Base-by-base conservation (phyloP, 306 rosid genomes). In the Trifolium subterraneum region DNA sequence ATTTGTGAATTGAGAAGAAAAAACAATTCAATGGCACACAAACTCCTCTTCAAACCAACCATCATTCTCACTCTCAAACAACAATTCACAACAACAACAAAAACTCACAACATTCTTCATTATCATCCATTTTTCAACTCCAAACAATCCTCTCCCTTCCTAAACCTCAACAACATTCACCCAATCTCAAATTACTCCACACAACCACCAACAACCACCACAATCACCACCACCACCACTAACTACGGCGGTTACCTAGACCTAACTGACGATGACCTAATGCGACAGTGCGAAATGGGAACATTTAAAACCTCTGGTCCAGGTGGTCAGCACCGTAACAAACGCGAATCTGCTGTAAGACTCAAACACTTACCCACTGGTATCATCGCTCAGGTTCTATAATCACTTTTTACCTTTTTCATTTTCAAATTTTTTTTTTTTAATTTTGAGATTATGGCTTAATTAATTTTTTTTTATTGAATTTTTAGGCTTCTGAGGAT, bases 321-420 rank as follows among this genome's bases (percentile, higher is more conserved):
- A 0, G 98, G 98, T 3, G 98, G 98, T 20, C 98, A 94, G 72
- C 97, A 94, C 80, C 97, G 98, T 36, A 94, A 94, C 87, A 91
- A 91, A 86, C 88, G 95, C 12, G 98, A 94, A 52, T 77, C 96
- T 14, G 87, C 97, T 2, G 97, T 94, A n/a, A 89, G 98, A 19
- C 83, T 94, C 65, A 89, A 88, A 76, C 98, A 94, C 84, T 68
- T 87, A 29, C 98, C 98, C 48, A 88, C 97, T 27, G 96, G 95
- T 6, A 80, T 94, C 54, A 69, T 84, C 31, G 91, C 96, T 7
- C 96, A 93, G 92, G 97, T 91, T 54, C 16, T 14, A 4, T 31
- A 36, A 25, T 3, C 2, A 13, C 33, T 27, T 58, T 25, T 42
- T 33, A 8, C 9, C 20, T n/a, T 15, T 27, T 79, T 69, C 10